phyloP scores from a whole-genome alignment of 495 filamentous ascomycete species.

The Endocarpon pusillum region DNA sequence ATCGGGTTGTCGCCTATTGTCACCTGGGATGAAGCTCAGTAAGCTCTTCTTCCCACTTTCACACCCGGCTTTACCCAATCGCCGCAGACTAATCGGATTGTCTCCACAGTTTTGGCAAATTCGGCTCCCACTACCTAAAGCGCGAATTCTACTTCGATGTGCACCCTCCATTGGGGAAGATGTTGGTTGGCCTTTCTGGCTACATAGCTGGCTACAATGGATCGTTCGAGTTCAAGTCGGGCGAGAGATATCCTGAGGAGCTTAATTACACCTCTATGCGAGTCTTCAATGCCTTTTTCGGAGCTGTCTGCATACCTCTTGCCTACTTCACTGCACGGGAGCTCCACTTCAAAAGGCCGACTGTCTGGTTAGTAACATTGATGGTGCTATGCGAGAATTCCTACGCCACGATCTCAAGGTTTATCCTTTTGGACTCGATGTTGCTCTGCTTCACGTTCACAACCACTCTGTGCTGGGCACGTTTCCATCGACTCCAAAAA shows the following conservation, averaged over 20 bases:
- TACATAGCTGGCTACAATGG: constrained; percentile 96
- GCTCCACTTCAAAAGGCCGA: constrained; percentile 64
- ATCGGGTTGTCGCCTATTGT: constrained; percentile 92
- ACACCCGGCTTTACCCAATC: neutral
- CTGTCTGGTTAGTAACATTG: constrained; percentile 85
- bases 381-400: constrained; percentile 99
- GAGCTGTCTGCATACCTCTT: constrained; percentile 77
- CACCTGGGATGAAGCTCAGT: constrained; percentile 98
- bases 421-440: constrained; percentile 97
- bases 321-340: constrained; percentile 91
- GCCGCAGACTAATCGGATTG: constrained; percentile 13
- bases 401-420: constrained; percentile 94
- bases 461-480: constrained; percentile 88
- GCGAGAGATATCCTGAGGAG: constrained; percentile 82
- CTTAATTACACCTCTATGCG: constrained; percentile 98
- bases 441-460: constrained; percentile 94
- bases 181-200: constrained; percentile 90
- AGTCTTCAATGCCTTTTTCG: constrained; percentile 90
- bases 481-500: constrained; percentile 73
- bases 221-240: constrained; percentile 98
- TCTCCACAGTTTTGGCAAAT: constrained; percentile 92
- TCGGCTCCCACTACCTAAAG: constrained; percentile 96
- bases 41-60: constrained; percentile 18
- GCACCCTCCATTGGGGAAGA: constrained; percentile 92
- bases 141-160: constrained; percentile 99